Base-by-base conservation (phyloP, 805 yeast species). In the Kurtzmaniella fragi region DNA sequence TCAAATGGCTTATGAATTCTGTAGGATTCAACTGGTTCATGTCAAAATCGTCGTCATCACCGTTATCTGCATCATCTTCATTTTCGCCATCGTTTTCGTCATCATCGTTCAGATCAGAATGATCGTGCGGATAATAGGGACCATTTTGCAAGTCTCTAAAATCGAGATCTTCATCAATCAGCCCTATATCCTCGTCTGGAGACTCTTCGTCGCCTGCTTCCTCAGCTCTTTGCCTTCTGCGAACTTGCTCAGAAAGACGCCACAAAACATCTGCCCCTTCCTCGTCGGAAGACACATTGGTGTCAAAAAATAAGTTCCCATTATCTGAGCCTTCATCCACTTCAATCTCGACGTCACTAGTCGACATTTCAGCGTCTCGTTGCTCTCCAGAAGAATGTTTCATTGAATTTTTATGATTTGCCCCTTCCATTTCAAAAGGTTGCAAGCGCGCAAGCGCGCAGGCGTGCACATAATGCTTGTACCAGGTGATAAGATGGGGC, bases 191-290 rank as follows among this genome's bases (percentile, higher is more conserved):
- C 1, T 51, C 52, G 14, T 42, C 47, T 16, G 46, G 12, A 17
- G 56, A 57, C 9, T 46, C 55, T 3, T 47, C 59, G 5, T 51
- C 57, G 23, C 47, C 60, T 5, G 45, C 57, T 7, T 42, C 55
- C 16, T 47, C 55, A 13, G 32, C 32, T 26, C 25, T 31, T 38
- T 28, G 28, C 44, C 59, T 40, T 33, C 51, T 38, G 31, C 52
- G 41, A 11, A 53, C 51, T 36, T 69, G 71, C 12, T 64, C 70
- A 7, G 75, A 60, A 33, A 74, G 49, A 32, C 77, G 51, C 4
- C 49, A 49, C 17, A 75, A 46, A 3, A 69, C 55, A 6, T 52
- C 59, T 9, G 45, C 49, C 12, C 49, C 53, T 27, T 55, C 60
- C 10, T 34, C 44, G 20, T 42, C 39, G 10, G 34, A 37, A 6